Evolutionary conservation across 164 flowering plant genomes (phyloP).

Genomic region (Euptelea pleiosperma): DNA sequence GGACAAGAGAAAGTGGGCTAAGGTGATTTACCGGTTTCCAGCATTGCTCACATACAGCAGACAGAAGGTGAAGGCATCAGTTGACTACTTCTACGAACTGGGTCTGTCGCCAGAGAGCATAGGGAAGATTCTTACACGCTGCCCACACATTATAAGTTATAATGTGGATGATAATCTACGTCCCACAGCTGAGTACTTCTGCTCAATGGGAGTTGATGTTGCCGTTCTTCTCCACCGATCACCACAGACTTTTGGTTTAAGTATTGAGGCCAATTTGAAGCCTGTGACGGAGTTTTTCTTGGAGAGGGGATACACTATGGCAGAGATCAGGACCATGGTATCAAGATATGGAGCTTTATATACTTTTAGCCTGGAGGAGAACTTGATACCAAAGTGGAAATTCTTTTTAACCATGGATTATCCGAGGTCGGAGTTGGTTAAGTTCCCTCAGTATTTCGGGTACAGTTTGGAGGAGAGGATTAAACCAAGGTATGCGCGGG

Average conservation of each 20-base stretch:
- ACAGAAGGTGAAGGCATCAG: slow-evolving; percentile 48
- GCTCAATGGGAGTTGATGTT: slow-evolving; percentile 53
- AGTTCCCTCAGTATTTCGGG: slow-evolving; percentile 80
- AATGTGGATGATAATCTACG: slow-evolving; percentile 63
- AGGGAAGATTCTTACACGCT: slow-evolving; percentile 52
- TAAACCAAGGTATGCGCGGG: slow-evolving; percentile 56
- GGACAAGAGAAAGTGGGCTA: slow-evolving; percentile 55
- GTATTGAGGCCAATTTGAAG: slow-evolving; percentile 65
- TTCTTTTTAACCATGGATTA: slow-evolving; percentile 65
- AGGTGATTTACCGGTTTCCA: slow-evolving; percentile 53
- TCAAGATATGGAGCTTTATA: slow-evolving; percentile 72
- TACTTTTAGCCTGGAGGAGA: slow-evolving; percentile 33
- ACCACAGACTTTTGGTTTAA: slow-evolving; percentile 68
- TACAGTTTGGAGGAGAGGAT: slow-evolving; percentile 76
- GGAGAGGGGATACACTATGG: slow-evolving; percentile 50
- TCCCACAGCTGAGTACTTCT: slow-evolving; percentile 64
- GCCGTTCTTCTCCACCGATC: slow-evolving; percentile 44
- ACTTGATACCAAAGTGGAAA: slow-evolving; percentile 73
- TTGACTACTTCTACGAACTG: slow-evolving; percentile 48
- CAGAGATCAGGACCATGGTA: slow-evolving; percentile 55
- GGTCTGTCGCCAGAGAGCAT: slow-evolving; percentile 48
- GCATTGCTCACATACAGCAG: slow-evolving; percentile 68
- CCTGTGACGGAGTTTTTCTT: slow-evolving; percentile 40
- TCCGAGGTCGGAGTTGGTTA: slow-evolving; percentile 55
- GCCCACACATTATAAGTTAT: slow-evolving; percentile 61